Percentiles rank a stretch among this genome's conserved stretches.
phyloP scores from a whole-genome alignment of 371 early-diverging fungal species.

The Haplosporangium sp. region DNA sequence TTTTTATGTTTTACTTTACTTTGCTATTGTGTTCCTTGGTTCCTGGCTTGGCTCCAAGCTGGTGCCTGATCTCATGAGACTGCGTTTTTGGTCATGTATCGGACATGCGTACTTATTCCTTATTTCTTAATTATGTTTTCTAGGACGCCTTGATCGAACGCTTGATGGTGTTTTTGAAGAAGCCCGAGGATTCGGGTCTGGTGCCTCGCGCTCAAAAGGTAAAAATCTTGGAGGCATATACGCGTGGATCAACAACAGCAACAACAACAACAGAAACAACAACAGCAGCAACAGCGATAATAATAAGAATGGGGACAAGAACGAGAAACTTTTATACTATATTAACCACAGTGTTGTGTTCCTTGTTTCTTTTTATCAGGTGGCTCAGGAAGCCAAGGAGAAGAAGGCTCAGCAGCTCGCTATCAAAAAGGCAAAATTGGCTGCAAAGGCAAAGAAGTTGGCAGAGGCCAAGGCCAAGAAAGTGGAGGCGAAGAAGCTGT shows the following conservation, averaged over 20 bases:
- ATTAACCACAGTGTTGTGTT: no score
- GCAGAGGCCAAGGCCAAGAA: constrained; percentile 36
- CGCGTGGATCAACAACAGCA: background rate
- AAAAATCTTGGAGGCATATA: background rate
- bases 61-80: no score
- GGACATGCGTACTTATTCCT: background rate
- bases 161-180: constrained; percentile 51
- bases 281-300: no score
- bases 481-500: background rate
- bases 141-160: constrained; percentile 52
- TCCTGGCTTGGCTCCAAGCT: background rate
- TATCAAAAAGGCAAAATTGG: constrained; percentile 29
- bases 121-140: background rate
- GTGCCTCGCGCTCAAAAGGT: constrained; percentile 48
- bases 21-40: background rate
- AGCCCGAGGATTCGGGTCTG: constrained; percentile 51
- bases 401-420: constrained; percentile 35
- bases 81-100: background rate
- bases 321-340: background rate
- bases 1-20: no score
- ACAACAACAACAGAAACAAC: no score
- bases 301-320: no score
- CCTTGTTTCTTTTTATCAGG: constrained; percentile 1
- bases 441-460: constrained; percentile 36
- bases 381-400: constrained; percentile 36